Percentiles rank a stretch among this genome's conserved stretches.
Evolutionary conservation across 345 rosid genomes (phyloP).

Genomic region (Limnanthes douglasii): DNA sequence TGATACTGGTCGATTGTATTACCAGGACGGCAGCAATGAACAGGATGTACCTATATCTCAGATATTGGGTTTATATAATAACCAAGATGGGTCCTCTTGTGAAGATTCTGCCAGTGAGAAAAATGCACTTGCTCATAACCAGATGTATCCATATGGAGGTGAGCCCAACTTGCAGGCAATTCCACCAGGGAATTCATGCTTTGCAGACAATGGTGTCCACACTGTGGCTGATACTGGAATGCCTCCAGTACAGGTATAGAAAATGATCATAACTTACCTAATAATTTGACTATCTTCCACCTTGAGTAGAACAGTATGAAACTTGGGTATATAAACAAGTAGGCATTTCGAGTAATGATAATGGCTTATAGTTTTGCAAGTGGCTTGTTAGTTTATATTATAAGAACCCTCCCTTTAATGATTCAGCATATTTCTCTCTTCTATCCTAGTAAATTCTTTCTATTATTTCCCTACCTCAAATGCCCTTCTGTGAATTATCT

Average conservation of each 20-base stretch:
- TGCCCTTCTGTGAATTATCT: no score
- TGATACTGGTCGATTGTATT: slow-evolving; percentile 16
- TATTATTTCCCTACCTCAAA: no score
- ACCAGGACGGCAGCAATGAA: slow-evolving; percentile 41
- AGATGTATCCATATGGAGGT: slow-evolving; percentile 6
- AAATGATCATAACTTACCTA: background rate
- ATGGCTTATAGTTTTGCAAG: background rate
- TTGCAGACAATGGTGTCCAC: slow-evolving; percentile 7
- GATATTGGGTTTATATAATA: slow-evolving; percentile 29
- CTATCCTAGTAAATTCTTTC: no score
- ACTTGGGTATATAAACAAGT: no score
- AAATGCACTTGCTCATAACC: slow-evolving; percentile 10
- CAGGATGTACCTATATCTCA: slow-evolving; percentile 30
- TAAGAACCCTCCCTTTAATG: no score
- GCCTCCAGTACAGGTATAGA: slow-evolving; percentile 24
- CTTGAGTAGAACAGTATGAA: no score
- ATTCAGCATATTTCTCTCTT: no score
- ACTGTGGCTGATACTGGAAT: slow-evolving; percentile 13
- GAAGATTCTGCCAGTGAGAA: slow-evolving; percentile 25
- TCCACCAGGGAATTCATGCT: slow-evolving; percentile 8
- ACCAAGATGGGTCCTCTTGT: slow-evolving; percentile 24
- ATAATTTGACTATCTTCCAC: background rate
- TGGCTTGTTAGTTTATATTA: background rate
- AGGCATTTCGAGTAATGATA: no score
- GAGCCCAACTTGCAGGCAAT: slow-evolving; percentile 1